A percentile compares a stretch with the other conserved stretches of the same genome.
phyloP scores from a whole-genome alignment of 257 asterid species.

The Nicotiana sylvestris region DNA sequence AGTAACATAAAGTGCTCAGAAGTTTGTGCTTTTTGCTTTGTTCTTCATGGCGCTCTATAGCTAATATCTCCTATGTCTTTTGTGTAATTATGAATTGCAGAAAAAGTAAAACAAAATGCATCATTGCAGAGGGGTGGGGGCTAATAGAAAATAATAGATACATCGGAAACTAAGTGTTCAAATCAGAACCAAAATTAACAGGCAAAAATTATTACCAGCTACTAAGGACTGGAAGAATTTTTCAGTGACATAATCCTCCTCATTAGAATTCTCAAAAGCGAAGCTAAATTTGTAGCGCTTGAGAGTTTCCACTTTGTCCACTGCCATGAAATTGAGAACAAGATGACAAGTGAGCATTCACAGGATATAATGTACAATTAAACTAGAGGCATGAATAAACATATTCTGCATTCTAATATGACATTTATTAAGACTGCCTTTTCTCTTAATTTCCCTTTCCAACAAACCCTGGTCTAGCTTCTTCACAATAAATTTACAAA shows the following conservation, averaged over 20 bases:
- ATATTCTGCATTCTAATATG: background rate
- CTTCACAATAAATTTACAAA: background rate
- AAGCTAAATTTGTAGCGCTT: conserved; percentile 82
- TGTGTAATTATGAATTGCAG: background rate
- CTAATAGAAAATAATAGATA: background rate
- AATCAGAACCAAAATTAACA: background rate
- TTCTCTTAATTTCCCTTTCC: background rate
- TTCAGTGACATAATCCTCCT: conserved; percentile 97
- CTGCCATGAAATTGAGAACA: conserved; percentile 46
- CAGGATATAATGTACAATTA: background rate
- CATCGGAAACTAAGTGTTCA: background rate
- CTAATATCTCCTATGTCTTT: background rate
- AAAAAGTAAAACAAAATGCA: background rate
- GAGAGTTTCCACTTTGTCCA: conserved; percentile 79
- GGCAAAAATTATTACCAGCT: conserved; percentile 56
- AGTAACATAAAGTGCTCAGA: background rate
- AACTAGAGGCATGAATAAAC: background rate
- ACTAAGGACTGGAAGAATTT: conserved; percentile 94
- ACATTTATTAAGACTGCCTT: background rate
- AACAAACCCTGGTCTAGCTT: background rate
- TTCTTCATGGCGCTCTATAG: background rate
- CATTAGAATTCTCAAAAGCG: conserved; percentile 96
- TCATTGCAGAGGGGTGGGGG: background rate
- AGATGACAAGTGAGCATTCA: background rate
- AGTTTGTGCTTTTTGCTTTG: background rate